A percentile compares a stretch with the other conserved stretches of the same genome.
Conservation (phyloP, 2,329 filamentous ascomycete genomes). For the Bipolaris gigantea region DNA sequence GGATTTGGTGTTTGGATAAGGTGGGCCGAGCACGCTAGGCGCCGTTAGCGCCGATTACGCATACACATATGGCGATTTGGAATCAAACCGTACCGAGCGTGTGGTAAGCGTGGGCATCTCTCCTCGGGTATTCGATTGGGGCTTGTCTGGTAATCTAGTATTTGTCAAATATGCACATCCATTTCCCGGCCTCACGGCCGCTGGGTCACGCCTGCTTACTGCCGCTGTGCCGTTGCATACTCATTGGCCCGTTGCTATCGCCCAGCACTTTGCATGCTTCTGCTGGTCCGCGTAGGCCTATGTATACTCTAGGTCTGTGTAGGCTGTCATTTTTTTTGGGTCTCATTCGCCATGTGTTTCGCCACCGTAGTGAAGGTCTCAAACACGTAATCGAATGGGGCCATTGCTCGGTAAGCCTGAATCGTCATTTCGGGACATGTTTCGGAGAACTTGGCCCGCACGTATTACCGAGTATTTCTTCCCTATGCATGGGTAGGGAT, state of each 20-base stretch:
- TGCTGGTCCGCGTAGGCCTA: neutral
- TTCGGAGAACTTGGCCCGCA: slow-evolving; percentile 1
- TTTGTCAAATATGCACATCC: slow-evolving; percentile 23
- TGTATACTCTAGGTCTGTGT: too few relatives aligned
- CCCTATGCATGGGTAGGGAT: neutral
- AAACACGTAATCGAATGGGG: slow-evolving; percentile 1
- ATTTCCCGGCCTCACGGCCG: slow-evolving; percentile 1
- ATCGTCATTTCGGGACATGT: slow-evolving; percentile 3
- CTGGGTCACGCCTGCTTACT: slow-evolving; percentile 1
- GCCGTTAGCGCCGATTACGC: slow-evolving; percentile 24
- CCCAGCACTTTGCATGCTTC: neutral
- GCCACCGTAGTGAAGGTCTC: neutral
- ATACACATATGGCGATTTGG: slow-evolving; percentile 27
- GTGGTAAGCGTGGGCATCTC: slow-evolving; percentile 8
- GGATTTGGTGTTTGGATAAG: slow-evolving; percentile 21
- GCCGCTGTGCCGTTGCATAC: slow-evolving; percentile 9
- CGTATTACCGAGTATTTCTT: neutral
- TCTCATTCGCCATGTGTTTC: neutral
- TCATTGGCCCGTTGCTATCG: slow-evolving; percentile 15
- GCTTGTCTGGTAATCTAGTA: slow-evolving; percentile 3
- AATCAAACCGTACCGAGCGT: slow-evolving; percentile 29
- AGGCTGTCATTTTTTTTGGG: neutral
- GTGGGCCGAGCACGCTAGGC: slow-evolving; percentile 9
- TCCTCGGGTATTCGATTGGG: slow-evolving; percentile 1
- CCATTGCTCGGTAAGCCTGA: neutral